phyloP scores from a whole-genome alignment of 148 eudicot species.

The Selenicereus undatus region DNA sequence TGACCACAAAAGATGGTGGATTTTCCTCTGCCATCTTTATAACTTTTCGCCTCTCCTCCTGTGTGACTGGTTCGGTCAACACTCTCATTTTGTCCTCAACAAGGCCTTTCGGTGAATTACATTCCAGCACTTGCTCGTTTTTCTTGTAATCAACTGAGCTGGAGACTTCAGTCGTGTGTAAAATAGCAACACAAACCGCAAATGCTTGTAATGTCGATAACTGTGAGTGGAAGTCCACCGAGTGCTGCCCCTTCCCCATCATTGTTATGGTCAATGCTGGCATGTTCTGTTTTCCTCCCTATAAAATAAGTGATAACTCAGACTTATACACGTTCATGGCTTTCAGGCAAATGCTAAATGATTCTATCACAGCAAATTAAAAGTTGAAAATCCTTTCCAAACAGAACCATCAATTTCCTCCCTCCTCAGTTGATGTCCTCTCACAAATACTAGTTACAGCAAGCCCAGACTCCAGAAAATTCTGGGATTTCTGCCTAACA shows the following conservation, averaged over 20 bases:
- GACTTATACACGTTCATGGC: background rate
- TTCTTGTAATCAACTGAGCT: slow-evolving; percentile 39
- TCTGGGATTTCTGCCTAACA: too few species aligned
- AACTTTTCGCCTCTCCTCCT: slow-evolving; percentile 52
- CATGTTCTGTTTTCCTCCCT: slow-evolving; percentile 63
- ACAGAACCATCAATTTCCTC: background rate
- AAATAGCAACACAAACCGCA: slow-evolving; percentile 68
- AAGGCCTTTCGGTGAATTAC: slow-evolving; percentile 49
- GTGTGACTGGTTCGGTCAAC: slow-evolving; percentile 49
- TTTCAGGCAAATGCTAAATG: background rate
- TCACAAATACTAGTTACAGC: too few species aligned
- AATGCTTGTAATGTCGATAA: slow-evolving; percentile 79
- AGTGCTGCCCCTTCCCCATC: slow-evolving; percentile 50
- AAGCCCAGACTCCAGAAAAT: too few species aligned
- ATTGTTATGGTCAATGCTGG: slow-evolving; percentile 55
- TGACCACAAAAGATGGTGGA: slow-evolving; percentile 50
- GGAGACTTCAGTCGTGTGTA: slow-evolving; percentile 70
- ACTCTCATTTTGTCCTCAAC: slow-evolving; percentile 60
- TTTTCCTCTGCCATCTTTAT: slow-evolving; percentile 38
- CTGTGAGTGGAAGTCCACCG: slow-evolving; percentile 75
- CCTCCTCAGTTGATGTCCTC: too few species aligned
- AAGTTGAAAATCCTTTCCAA: background rate
- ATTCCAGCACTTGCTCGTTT: slow-evolving; percentile 42
- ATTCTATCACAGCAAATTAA: background rate
- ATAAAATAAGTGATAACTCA: slow-evolving; percentile 4